A percentile compares a stretch with the other conserved stretches of the same genome.
These are phyloP conservation scores for Agaricus blazei DNA, from an alignment of 768 basidiomycete genomes.

Conservation along the genomic window DNA sequence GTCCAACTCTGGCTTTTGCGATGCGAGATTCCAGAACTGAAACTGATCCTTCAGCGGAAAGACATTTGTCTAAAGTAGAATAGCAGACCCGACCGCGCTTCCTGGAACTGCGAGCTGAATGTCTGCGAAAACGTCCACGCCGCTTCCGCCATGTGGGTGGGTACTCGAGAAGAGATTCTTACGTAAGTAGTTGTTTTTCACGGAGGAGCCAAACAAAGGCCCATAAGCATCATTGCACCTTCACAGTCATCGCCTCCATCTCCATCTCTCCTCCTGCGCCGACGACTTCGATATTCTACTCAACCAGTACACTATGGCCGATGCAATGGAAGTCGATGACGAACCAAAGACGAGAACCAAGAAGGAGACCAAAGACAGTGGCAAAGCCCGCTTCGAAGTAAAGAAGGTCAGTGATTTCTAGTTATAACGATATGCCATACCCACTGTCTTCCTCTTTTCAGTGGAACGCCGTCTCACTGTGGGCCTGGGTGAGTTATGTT, in stretches of 20 bases:
- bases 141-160: conserved; percentile 1
- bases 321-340: conserved; percentile 59
- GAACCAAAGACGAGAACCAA: conserved; percentile 22
- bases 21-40: conserved; percentile 44
- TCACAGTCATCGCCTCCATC: neutral
- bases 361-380: conserved; percentile 53
- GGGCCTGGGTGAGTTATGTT: conserved; percentile 81
- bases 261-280: neutral
- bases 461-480: conserved; percentile 99
- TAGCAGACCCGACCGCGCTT: conserved; percentile 44
- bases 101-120: conserved; percentile 48
- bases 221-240: too few relatives aligned
- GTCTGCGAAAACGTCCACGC: conserved; percentile 44
- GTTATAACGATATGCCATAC: neutral
- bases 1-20: conserved; percentile 27
- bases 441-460: conserved; percentile 25
- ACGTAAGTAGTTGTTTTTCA: too few relatives aligned
- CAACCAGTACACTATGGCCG: conserved; percentile 3
- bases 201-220: too few relatives aligned
- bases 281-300: neutral
- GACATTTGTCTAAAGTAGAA: conserved; percentile 6
- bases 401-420: conserved; percentile 73
- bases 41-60: conserved; percentile 5
- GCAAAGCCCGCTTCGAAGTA: conserved; percentile 91
- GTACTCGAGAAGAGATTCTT: too few relatives aligned